Percentiles rank a stretch among this genome's conserved stretches.
Conservation (phyloP, 1,139 yeast genomes). For the Meyerozyma smithsonii region DNA sequence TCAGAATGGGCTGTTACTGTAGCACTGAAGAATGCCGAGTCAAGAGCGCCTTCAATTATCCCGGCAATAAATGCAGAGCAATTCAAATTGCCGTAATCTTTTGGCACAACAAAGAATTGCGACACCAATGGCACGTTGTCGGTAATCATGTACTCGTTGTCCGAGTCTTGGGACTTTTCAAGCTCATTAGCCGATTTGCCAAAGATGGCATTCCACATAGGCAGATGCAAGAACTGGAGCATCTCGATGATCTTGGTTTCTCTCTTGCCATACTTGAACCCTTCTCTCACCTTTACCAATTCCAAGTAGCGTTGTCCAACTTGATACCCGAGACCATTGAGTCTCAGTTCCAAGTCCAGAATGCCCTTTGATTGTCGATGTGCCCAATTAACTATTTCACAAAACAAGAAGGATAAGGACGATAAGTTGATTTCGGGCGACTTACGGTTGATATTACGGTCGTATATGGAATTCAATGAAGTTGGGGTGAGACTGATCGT, state of each 20-base stretch:
- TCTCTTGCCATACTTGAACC: constrained; percentile 61
- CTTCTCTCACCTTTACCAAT: constrained; percentile 43
- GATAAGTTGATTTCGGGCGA: constrained; percentile 64
- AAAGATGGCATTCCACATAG: constrained; percentile 78
- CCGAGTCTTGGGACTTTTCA: constrained; percentile 79
- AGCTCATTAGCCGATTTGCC: constrained; percentile 82
- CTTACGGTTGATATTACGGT: constrained; percentile 56
- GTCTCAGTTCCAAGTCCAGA: constrained; percentile 69
- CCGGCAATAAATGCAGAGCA: constrained; percentile 91
- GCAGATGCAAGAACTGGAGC: constrained; percentile 77
- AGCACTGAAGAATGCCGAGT: constrained; percentile 75
- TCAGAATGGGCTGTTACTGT: constrained; percentile 86
- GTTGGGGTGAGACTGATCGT: constrained; percentile 29
- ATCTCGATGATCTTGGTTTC: constrained; percentile 72
- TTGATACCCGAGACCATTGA: constrained; percentile 74
- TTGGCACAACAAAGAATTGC: constrained; percentile 74
- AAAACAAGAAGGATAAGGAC: constrained; percentile 64
- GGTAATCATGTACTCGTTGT: constrained; percentile 79
- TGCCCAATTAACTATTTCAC: constrained; percentile 67
- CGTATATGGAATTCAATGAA: constrained; percentile 43
- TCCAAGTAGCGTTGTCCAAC: constrained; percentile 46
- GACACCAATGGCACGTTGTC: constrained; percentile 78
- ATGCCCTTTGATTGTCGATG: constrained; percentile 64
- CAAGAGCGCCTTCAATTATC: constrained; percentile 83
- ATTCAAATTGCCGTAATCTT: constrained; percentile 72